Conservation (phyloP, 2,329 filamentous ascomycete genomes). For the Biscogniauxia marginata region DNA sequence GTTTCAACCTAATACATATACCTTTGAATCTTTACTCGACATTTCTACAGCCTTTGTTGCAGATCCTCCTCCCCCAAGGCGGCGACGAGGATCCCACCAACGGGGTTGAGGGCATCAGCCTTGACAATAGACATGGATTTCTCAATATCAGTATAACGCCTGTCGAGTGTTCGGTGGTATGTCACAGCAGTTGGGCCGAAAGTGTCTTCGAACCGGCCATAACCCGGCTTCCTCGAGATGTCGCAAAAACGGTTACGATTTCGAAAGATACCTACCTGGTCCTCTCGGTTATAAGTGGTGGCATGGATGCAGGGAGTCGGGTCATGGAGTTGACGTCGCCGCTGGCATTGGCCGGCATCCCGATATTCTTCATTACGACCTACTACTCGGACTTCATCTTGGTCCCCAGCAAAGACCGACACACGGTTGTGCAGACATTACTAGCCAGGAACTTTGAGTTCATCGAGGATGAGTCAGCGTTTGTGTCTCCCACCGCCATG, state of each 20-base stretch:
- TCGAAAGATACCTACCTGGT: slow-evolving; percentile 83
- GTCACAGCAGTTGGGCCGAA: slow-evolving; percentile 71
- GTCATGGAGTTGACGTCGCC: slow-evolving; percentile 91
- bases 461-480: slow-evolving; percentile 67
- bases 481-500: slow-evolving; percentile 52
- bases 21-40: slow-evolving; percentile 73
- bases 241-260: slow-evolving; percentile 62
- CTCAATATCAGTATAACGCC: slow-evolving; percentile 92
- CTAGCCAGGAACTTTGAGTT: slow-evolving; percentile 82
- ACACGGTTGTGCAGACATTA: slow-evolving; percentile 73
- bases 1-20: slow-evolving; percentile 86
- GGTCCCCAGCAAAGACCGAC: slow-evolving; percentile 72
- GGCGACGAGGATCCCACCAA: slow-evolving; percentile 35
- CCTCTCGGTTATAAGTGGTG: slow-evolving; percentile 85
- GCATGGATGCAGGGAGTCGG: slow-evolving; percentile 85
- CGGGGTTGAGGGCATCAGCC: slow-evolving; percentile 45
- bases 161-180: slow-evolving; percentile 89
- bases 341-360: slow-evolving; percentile 85
- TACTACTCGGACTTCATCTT: slow-evolving; percentile 98
- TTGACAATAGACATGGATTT: slow-evolving; percentile 69
- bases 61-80: slow-evolving; percentile 70
- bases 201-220: slow-evolving; percentile 75
- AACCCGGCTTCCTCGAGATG: slow-evolving; percentile 55
- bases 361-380: slow-evolving; percentile 98
- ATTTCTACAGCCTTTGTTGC: slow-evolving; percentile 85